These are phyloP conservation scores for Barnettozyma botsteinii DNA, from an alignment of 805 yeast genomes.

Conservation along the genomic window DNA sequence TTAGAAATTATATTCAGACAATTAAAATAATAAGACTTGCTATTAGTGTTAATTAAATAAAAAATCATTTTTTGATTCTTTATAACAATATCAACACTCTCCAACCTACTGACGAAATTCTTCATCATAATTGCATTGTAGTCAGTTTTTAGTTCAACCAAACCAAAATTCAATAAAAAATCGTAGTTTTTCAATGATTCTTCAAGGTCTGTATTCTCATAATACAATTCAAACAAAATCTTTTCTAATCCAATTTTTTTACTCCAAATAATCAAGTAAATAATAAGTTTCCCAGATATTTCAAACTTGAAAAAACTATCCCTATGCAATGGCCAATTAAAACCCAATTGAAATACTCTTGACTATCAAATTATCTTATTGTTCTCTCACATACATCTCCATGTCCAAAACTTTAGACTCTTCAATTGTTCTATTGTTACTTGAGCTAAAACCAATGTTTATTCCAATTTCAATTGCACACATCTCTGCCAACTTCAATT, in stretches of 20 bases:
- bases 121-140: no score
- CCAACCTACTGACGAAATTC: no score
- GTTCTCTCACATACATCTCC: not conserved
- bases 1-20: conserved; percentile 5
- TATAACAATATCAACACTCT: no score
- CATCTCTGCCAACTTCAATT: conserved; percentile 5
- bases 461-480: conserved; percentile 12
- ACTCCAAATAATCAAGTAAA: conserved; percentile 2
- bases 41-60: no score
- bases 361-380: conserved; percentile 10
- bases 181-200: not conserved
- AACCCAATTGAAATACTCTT: conserved; percentile 8
- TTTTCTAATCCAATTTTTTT: not conserved
- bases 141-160: no score
- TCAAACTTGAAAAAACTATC: conserved; percentile 5
- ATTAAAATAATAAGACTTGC: conserved; percentile 5
- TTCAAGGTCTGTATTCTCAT: not conserved
- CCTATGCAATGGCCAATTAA: conserved; percentile 18
- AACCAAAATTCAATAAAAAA: no score
- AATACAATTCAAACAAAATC: conserved; percentile 1
- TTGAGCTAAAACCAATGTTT: conserved; percentile 7
- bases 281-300: conserved; percentile 3
- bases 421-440: not conserved
- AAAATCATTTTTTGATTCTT: no score
- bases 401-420: conserved; percentile 7